A percentile compares a stretch with the other conserved stretches of the same genome.
These are phyloP conservation scores for Cystobasidium onofrii DNA, from an alignment of 768 basidiomycete genomes.

Conservation along the genomic window DNA sequence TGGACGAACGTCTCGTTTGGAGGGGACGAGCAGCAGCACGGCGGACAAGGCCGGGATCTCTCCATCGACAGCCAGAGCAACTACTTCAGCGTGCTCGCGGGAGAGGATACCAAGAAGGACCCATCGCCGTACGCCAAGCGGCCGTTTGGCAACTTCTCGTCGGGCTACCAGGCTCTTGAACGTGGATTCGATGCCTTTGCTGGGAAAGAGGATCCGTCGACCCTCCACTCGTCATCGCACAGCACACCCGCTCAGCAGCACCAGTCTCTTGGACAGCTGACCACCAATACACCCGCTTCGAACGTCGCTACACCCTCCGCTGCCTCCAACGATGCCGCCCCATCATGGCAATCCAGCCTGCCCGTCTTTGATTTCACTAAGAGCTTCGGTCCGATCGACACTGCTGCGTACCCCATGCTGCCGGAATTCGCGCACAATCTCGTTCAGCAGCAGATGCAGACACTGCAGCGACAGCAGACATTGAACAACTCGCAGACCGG, in stretches of 20 bases:
- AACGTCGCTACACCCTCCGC: not conserved
- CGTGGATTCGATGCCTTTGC: slow-evolving; percentile 23
- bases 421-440: not conserved
- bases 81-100: not conserved
- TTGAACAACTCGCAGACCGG: not conserved
- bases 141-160: slow-evolving; percentile 24
- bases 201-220: not conserved
- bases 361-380: slow-evolving; percentile 6
- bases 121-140: slow-evolving; percentile 27
- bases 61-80: not conserved
- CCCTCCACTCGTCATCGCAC: not conserved
- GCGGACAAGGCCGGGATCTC: not conserved
- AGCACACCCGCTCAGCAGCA: not conserved
- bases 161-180: slow-evolving; percentile 9
- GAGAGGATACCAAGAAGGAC: slow-evolving; percentile 2
- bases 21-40: not conserved
- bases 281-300: not conserved
- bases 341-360: not conserved
- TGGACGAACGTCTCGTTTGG: slow-evolving; percentile 28
- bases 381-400: not conserved
- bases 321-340: not conserved
- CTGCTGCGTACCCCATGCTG: not conserved
- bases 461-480: not conserved
- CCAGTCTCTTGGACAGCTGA: not conserved
- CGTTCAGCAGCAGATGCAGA: not conserved